Evolutionary conservation across 176 grass and related monocot genomes (phyloP), one percentile per base, ranked within the genome.

Genomic region (Neostapfia colusana): DNA sequence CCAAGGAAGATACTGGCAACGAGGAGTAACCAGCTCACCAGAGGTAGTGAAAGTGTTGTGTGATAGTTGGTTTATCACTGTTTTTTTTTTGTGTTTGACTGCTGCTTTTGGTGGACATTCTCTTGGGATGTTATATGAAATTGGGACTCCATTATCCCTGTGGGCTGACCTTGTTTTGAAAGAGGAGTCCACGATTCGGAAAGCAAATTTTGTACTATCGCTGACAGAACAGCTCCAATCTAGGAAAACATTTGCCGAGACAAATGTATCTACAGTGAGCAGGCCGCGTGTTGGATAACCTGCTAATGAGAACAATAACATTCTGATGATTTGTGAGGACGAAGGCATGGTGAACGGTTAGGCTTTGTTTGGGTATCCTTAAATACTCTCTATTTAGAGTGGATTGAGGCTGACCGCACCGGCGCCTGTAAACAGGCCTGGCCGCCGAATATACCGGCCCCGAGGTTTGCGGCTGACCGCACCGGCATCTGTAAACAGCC

Each of bases 1-100:
- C 71, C 15, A 97, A 93, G 79, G 94, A 93, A 51, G 91, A 97
- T 48, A 69, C n/a, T 2, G 88, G 84, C 45, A 77, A 84, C 18
- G 91, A 89, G 72, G 86, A 97, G 39, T 85, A 82, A 25, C 28
- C 2, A 31, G 15, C 10, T 35, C 60, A 63, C 20, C 20, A 16
- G 18, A 13, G 8, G 4, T 37, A 45, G 34, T 54, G 42, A 3
- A 3, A 34, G 31, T 63, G 17, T 37, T 53, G 12, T 75, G 44
- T 81, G 46, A 16, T 73, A 69, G 49, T 44, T 73, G 56, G 11
- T 62, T 71, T 72, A 41, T 40, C 35, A 26, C 5, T 37, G 64
- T 36, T 9, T 81, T 44, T 73, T 39, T 69, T 69, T 45, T 45
- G 43, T 83, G 71, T 70, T 48, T 49, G 17, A 45, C 24, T 54